phyloP scores from a whole-genome alignment of 192 early-diverging fungal genomes.

The Coemansia sp. region DNA sequence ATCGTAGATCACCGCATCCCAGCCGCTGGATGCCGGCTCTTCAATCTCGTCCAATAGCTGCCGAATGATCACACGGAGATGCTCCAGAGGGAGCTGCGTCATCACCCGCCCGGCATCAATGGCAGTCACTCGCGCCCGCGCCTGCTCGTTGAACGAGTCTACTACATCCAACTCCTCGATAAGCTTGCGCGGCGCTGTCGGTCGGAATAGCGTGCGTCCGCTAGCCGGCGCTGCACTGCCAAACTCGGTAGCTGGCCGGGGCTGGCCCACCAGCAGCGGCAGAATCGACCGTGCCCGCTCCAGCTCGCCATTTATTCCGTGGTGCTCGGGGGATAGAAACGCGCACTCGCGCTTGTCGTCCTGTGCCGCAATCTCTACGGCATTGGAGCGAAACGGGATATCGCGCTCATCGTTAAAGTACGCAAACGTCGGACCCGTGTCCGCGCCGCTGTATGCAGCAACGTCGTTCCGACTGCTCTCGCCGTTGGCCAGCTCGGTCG shows the following conservation, averaged over 20 bases:
- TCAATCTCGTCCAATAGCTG: conserved; percentile 68
- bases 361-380: conserved; percentile 45
- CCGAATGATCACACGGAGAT: conserved; percentile 63
- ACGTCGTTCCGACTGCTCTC: not conserved
- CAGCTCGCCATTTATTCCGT: conserved; percentile 7
- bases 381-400: conserved; percentile 40
- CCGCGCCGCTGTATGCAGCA: not conserved
- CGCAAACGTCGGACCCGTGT: not conserved
- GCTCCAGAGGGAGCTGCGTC: conserved; percentile 51
- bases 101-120: conserved; percentile 22
- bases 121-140: conserved; percentile 20
- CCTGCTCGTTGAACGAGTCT: conserved; percentile 25
- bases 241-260: conserved; percentile 16
- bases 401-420: conserved; percentile 32
- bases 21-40: conserved; percentile 44
- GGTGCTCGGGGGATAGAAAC: conserved; percentile 21
- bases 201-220: conserved; percentile 2
- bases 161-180: conserved; percentile 28
- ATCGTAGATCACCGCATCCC: conserved; percentile 31
- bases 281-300: conserved; percentile 31
- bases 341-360: conserved; percentile 48
- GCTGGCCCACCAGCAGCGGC: conserved; percentile 22
- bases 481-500: not conserved
- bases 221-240: conserved; percentile 1
- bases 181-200: conserved; percentile 10